These are phyloP conservation scores for Pyrus bretschneideri DNA, from an alignment of 306 rosid genomes.

Conservation along the genomic window DNA sequence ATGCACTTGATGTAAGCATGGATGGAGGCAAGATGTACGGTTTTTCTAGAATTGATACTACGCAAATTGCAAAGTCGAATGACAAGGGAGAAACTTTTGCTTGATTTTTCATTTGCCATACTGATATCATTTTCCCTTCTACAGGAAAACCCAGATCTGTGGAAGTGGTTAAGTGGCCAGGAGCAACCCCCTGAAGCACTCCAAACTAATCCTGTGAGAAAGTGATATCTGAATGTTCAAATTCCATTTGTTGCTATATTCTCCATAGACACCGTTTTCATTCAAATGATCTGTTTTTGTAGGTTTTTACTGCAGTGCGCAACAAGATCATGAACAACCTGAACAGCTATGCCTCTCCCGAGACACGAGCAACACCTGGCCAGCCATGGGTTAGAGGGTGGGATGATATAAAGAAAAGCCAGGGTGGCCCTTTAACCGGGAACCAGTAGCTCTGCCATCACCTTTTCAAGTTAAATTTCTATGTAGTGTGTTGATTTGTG, in stretches of 20 bases:
- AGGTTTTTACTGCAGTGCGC: slow-evolving; percentile 66
- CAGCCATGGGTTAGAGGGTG: slow-evolving; percentile 92
- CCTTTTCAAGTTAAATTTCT: background rate
- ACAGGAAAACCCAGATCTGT: slow-evolving; percentile 89
- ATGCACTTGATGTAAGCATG: background rate
- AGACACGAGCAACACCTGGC: slow-evolving; percentile 73
- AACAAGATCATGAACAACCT: slow-evolving; percentile 53
- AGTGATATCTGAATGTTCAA: slow-evolving; percentile 8
- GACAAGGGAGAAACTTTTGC: background rate
- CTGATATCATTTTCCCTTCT: slow-evolving; percentile 16
- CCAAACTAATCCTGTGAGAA: slow-evolving; percentile 60
- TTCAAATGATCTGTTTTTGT: slow-evolving; percentile 9
- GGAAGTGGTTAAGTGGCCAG: slow-evolving; percentile 89
- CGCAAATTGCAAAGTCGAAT: background rate
- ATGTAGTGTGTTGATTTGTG: background rate
- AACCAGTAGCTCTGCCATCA: slow-evolving; percentile 46
- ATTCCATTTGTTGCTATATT: background rate
- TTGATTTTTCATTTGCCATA: background rate
- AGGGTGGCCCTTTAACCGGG: slow-evolving; percentile 57
- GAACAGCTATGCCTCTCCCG: slow-evolving; percentile 53
- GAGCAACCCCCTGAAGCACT: slow-evolving; percentile 70
- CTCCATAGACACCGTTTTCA: slow-evolving; percentile 12
- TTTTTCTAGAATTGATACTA: background rate
- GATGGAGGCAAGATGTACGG: background rate
- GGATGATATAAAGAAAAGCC: slow-evolving; percentile 76